Evolutionary conservation across 2,329 filamentous ascomycete genomes (phyloP), one percentile per base, ranked within the genome.

Genomic region (Rutstroemia sydowiana): DNA sequence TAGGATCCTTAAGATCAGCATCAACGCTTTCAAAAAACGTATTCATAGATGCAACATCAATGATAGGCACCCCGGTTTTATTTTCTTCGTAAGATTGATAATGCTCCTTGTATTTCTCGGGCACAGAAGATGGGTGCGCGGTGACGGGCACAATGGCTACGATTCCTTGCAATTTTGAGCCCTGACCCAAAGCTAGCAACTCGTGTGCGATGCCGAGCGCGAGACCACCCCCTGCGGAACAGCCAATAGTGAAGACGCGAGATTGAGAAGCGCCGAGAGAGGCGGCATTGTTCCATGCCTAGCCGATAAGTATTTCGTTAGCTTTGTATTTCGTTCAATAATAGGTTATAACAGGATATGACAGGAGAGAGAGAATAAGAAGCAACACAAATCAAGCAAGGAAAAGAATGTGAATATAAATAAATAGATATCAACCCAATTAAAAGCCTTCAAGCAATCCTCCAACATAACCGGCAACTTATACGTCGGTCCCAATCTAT

Each of bases 401-500:
- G n/a, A n/a, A n/a, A n/a, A n/a, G n/a, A n/a, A n/a, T n/a, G n/a
- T n/a, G n/a, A n/a, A 10, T 11, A 10, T 8, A 6, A 16, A 21
- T 7, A 8, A 31, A 9, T 3, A 18, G 7, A 26, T 23, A 10
- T n/a, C 5, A 23, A 32, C 45, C 48, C 42, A 41, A 51, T 39
- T 51, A 31, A 18, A 14, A 51, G 3, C 41, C 48, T 14, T 16
- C 23, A 1, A 51, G 6, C 41, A 16, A 11, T 51, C 48, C 5
- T 51, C 48, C 14, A 51, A 32, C 48, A 51, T 51, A 8, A 16
- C 2, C 1, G 48, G 48, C 18, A 46, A 5, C 41, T 51, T 51
- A 2, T 23, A 14, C 13, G 21, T 2, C 3, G 48, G 41, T 2
- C 32, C 48, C 2, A 52, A 77, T 75, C 77, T 68, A 57, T 80